Evolutionary conservation across 306 rosid genomes (phyloP).

Genomic region (Ormosia emarginata): DNA sequence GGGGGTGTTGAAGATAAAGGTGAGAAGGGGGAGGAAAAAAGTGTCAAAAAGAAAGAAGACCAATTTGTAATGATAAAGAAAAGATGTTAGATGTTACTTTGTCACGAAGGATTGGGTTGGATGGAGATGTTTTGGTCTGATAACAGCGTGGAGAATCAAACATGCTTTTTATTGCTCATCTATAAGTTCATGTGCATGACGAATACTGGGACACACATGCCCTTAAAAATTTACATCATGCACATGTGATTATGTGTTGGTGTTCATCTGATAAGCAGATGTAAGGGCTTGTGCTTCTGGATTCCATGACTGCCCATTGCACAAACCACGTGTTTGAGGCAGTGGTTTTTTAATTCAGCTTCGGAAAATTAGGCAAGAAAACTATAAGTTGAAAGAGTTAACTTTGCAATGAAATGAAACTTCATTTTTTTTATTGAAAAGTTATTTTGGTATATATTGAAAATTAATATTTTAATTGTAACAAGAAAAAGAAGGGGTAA

Average conservation of each 20-base stretch:
- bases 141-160: slow-evolving; percentile 28
- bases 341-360: neutral
- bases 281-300: neutral
- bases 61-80: slow-evolving; percentile 40
- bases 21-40: slow-evolving; percentile 29
- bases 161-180: slow-evolving; percentile 27
- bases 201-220: slow-evolving; percentile 24
- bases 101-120: slow-evolving; percentile 48
- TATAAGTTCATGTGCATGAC: slow-evolving; percentile 15
- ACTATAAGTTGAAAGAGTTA: neutral
- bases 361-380: neutral
- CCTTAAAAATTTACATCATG: neutral
- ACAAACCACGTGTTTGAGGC: slow-evolving; percentile 16
- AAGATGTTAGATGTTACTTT: slow-evolving; percentile 52
- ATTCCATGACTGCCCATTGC: neutral
- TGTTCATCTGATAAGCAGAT: neutral
- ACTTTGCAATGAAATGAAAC: neutral
- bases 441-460: neutral
- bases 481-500: neutral
- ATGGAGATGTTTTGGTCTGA: slow-evolving; percentile 15
- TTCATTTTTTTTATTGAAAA: neutral
- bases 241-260: slow-evolving; percentile 7
- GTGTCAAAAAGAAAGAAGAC: slow-evolving; percentile 30
- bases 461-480: neutral
- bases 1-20: slow-evolving; percentile 43